Conservation (phyloP, 2,329 filamentous ascomycete genomes). For the Clathrospora elynae region DNA sequence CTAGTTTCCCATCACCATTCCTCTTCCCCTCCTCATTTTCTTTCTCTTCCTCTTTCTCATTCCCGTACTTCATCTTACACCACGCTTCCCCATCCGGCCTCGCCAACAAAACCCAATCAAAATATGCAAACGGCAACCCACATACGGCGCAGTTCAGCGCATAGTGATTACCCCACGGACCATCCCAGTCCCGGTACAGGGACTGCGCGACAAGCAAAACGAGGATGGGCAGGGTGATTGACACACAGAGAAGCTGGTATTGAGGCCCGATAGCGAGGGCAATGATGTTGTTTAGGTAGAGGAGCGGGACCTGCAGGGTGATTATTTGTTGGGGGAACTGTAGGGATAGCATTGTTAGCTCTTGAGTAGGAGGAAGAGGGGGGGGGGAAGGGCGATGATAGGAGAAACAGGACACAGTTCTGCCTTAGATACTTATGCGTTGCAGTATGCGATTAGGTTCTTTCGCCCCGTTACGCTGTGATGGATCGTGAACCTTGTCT, state of each 20-base stretch:
- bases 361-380: background rate
- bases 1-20: background rate
- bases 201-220: constrained; percentile 25
- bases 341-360: constrained; percentile 8
- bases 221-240: constrained; percentile 20
- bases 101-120: constrained; percentile 30
- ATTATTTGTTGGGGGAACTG: constrained; percentile 14
- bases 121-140: constrained; percentile 12
- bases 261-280: constrained; percentile 20
- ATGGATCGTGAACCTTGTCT: too few species aligned
- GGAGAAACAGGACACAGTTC: too few species aligned
- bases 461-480: too few species aligned
- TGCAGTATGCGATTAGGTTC: too few species aligned
- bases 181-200: constrained; percentile 18
- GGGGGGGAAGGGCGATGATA: too few species aligned
- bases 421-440: too few species aligned
- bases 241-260: constrained; percentile 12
- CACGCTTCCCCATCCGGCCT: constrained; percentile 34
- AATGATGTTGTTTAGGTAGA: constrained; percentile 20
- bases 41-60: background rate
- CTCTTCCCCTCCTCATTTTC: constrained; percentile 1
- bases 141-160: constrained; percentile 16
- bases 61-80: constrained; percentile 25
- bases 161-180: constrained; percentile 22
- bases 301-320: constrained; percentile 18